Base-by-base conservation (phyloP, 2,329 filamentous ascomycete species). In the Ophiocordyceps camponoti-floridani region DNA sequence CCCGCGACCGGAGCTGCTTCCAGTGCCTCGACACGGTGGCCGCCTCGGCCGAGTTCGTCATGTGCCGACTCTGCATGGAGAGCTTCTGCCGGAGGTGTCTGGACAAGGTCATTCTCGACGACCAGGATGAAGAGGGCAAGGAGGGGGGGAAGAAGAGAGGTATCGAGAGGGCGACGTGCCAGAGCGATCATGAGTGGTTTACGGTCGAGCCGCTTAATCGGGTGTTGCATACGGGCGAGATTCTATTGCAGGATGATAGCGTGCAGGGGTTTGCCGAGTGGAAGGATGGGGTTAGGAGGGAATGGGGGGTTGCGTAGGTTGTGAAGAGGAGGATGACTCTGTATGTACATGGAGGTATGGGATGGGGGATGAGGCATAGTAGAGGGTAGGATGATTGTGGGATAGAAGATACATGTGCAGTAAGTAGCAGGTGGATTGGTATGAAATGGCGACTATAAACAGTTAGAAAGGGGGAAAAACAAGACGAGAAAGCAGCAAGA, bases 11-110 rank as follows among this genome's bases (percentile, higher is more conserved):
- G 13, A 56, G 56, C 42, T 66, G 63, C 47, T 58, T 58, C 4
- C 60, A 65, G 45, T 66, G 64, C 23, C 53, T 66, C 0, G 52
- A 61, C 33, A 56, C 57, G 3, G 58, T 66, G 27, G 47, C 46
- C 1, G 49, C 52, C 2, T 51, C 52, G 2, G 58, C 60, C 1
- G 54, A 56, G 19, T 61, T 63, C 33, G 53, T 50, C 12, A 53
- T 66, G 42, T 66, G 64, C 46, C 52, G 54, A 45, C 56, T 55
- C 43, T 66, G 63, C 47, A 56, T 66, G 49, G 62, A 65, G 47
- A 55, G 55, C 40, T 64, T 60, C 45, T 66, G 64, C 44, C 43
- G 52, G n/a, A 47, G 49, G 12, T 66, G 64, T 31, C 45, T 63
- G 23, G 47, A 56, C 9, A 50, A 41, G 7, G 43, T 57, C 4